Base-by-base conservation (phyloP, 2,329 filamentous ascomycete species). In the Claviceps humidiphila region DNA sequence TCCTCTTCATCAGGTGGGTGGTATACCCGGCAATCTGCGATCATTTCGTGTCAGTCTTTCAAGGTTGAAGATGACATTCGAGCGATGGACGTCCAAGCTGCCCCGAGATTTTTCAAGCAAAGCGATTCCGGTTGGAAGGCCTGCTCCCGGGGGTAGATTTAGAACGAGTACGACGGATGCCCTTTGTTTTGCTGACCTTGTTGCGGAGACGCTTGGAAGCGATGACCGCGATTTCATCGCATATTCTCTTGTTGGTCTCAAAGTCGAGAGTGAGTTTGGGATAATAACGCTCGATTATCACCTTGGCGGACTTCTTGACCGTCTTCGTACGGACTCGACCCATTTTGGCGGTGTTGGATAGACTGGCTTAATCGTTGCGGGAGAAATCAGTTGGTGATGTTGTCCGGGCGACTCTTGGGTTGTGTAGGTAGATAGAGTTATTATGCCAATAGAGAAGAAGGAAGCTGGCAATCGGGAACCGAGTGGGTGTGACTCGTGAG, bases 231-330 rank as follows among this genome's bases (percentile, higher is more conserved):
- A 98, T 93, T 79, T 98, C 93, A 89, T 97, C 93, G 80, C 93
- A 97, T 69, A 97, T 94, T 68, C 89, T 82, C 87, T 96, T 96
- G 87, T 96, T 96, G 83, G 88, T 95, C 85, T 98, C 93, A 80
- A 98, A 98, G 81, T 98, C 93, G 70, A 97, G 88, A 61, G 90
- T 96, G 73, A 98, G 82, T 77, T 89, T 89, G 71, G 93, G 93
- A 79, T 95, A 94, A 81, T 93, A 94, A 64, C 87, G 83, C 86
- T 96, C 90, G 77, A 98, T 97, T 79, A 97, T 91, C 82, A 96
- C 89, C 87, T 98, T 98, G 80, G 93, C 90, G 81, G 77, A 81
- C 77, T 81, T 81, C 78, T 82, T 82, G 64, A 81, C 78, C 57
- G 80, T 84, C 77, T 84, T 84, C 62, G 80, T 84, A 63, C 80